A percentile compares a stretch with the other conserved stretches of the same genome.
Conservation (phyloP, 352 stramenopile species). For the Phytophthora tubulina region DNA sequence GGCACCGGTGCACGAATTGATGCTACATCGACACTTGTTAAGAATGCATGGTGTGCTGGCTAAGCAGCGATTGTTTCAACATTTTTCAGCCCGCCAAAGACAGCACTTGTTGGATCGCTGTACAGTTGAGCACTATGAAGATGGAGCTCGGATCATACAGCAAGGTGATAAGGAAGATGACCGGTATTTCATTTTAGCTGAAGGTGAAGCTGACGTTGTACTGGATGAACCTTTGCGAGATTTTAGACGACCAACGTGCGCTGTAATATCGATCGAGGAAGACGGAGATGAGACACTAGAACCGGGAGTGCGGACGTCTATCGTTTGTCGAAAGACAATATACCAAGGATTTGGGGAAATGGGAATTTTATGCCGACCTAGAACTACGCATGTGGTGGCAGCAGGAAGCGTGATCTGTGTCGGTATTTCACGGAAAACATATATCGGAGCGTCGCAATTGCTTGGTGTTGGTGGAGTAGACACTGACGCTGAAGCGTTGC, state of each 20-base stretch:
- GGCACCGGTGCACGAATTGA: conserved; percentile 59
- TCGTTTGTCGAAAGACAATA: conserved; percentile 62
- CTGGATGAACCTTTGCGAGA: conserved; percentile 47
- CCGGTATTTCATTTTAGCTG: conserved; percentile 73
- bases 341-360: conserved; percentile 87
- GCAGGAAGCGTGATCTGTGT: conserved; percentile 51
- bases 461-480: conserved; percentile 44
- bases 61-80: conserved; percentile 73
- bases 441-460: conserved; percentile 57
- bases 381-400: conserved; percentile 62
- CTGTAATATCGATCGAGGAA: not conserved
- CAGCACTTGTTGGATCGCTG: conserved; percentile 61
- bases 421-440: conserved; percentile 59
- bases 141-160: conserved; percentile 59
- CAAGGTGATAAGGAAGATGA: conserved; percentile 70
- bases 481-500: conserved; percentile 58
- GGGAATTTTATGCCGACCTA: conserved; percentile 69
- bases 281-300: conserved; percentile 5
- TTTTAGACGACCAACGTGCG: conserved; percentile 3
- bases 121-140: conserved; percentile 51
- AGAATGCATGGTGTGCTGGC: conserved; percentile 64
- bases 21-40: conserved; percentile 68
- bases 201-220: conserved; percentile 67
- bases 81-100: conserved; percentile 41
- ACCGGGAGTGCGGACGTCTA: conserved; percentile 31